Evolutionary conservation across 257 asterid species (phyloP).

Genomic region (Solanum peruvianum): DNA sequence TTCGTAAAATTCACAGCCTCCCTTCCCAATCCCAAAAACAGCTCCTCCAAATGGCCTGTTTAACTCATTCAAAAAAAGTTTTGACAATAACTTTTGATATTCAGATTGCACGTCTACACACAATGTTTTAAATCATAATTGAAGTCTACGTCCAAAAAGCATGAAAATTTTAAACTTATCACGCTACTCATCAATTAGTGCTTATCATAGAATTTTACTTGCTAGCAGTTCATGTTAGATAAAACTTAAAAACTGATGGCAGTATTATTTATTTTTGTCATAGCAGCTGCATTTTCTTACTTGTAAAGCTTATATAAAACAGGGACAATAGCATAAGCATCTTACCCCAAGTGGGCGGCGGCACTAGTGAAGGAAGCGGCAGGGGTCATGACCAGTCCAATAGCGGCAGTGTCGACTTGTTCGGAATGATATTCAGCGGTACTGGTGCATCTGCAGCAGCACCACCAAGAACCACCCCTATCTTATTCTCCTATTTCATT

Average conservation of each 20-base stretch:
- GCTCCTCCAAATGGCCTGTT: neutral
- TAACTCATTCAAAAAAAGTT: neutral
- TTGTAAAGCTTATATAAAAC: neutral
- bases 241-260: neutral
- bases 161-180: neutral
- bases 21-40: neutral
- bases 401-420: slow-evolving; percentile 2
- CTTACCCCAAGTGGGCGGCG: neutral
- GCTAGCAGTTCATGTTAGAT: neutral
- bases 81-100: neutral
- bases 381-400: neutral
- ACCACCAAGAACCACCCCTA: neutral
- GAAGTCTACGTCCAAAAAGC: neutral
- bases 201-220: neutral
- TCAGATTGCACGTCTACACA: neutral
- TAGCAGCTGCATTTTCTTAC: neutral
- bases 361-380: slow-evolving; percentile 1
- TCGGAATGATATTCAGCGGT: slow-evolving; percentile 14
- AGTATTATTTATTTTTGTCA: no score
- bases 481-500: slow-evolving; percentile 4
- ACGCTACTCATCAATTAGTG: neutral
- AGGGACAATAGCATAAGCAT: slow-evolving; percentile 6
- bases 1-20: neutral
- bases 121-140: neutral
- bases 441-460: slow-evolving; percentile 3